phyloP scores from a whole-genome alignment of 1,284 basidiomycete genomes.

The Cryptococcus neoformans region DNA sequence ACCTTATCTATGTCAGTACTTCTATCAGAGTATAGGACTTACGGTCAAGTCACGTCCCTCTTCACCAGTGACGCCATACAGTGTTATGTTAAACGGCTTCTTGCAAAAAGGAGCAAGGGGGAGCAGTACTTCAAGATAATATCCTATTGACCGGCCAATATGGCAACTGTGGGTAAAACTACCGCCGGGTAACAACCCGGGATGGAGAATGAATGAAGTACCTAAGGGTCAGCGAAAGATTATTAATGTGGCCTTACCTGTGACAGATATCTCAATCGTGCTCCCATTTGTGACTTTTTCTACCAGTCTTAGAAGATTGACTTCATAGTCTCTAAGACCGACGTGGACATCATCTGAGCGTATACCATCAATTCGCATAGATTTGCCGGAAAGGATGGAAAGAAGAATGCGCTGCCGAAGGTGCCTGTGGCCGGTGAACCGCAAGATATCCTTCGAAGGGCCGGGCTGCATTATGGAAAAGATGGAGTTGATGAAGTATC shows the following conservation, averaged over 20 bases:
- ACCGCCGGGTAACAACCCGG: slow-evolving; percentile 88
- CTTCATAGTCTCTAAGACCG: slow-evolving; percentile 92
- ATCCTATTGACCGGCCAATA: slow-evolving; percentile 74
- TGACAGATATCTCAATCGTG: slow-evolving; percentile 93
- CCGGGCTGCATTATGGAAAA: slow-evolving; percentile 43
- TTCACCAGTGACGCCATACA: slow-evolving; percentile 85
- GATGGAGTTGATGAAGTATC: too few species aligned
- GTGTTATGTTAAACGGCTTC: slow-evolving; percentile 72
- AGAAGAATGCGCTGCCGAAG: slow-evolving; percentile 83
- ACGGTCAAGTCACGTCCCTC: slow-evolving; percentile 82
- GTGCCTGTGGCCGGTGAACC: slow-evolving; percentile 73
- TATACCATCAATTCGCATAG: slow-evolving; percentile 84
- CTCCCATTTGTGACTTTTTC: slow-evolving; percentile 96
- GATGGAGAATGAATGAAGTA: slow-evolving; percentile 85
- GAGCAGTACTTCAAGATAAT: slow-evolving; percentile 87
- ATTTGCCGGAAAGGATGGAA: slow-evolving; percentile 80
- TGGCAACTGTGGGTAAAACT: slow-evolving; percentile 81
- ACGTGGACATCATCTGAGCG: slow-evolving; percentile 90
- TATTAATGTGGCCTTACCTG: slow-evolving; percentile 57
- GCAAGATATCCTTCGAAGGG: slow-evolving; percentile 42
- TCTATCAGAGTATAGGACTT: slow-evolving; percentile 32
- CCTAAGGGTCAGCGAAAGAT: slow-evolving; percentile 53
- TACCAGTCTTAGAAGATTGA: slow-evolving; percentile 81
- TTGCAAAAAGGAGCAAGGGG: slow-evolving; percentile 94
- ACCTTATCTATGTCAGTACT: slow-evolving; percentile 54